phyloP scores from a whole-genome alignment of 2,329 filamentous ascomycete species.

The Parafenestella ontariensis region DNA sequence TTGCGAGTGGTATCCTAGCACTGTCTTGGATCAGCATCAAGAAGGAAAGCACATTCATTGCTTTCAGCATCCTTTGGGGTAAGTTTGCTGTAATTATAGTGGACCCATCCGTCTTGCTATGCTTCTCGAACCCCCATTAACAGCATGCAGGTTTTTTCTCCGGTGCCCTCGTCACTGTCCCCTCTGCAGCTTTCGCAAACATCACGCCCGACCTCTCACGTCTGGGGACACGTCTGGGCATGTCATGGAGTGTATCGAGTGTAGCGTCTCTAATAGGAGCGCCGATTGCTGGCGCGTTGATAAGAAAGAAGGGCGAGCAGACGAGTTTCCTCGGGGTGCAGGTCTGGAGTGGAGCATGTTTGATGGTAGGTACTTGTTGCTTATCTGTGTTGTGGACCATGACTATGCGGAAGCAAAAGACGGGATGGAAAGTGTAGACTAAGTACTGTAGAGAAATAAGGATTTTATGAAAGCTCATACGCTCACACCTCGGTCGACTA shows the following conservation, averaged over 20 bases:
- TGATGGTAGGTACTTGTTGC: conserved; percentile 39
- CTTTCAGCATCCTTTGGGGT: conserved; percentile 48
- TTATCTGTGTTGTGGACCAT: conserved; percentile 35
- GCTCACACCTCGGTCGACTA: too few relatives aligned
- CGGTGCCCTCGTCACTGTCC: conserved; percentile 46
- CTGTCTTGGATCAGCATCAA: conserved; percentile 45
- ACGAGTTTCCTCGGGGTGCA: conserved; percentile 43
- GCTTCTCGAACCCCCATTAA: not conserved
- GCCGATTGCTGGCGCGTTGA: conserved; percentile 45
- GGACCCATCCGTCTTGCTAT: not conserved
- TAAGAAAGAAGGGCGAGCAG: conserved; percentile 33
- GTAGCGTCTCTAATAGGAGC: conserved; percentile 46
- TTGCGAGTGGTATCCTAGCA: conserved; percentile 35
- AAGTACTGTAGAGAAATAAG: not conserved
- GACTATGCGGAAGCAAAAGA: conserved; percentile 31
- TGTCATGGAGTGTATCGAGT: conserved; percentile 47
- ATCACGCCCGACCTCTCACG: conserved; percentile 47
- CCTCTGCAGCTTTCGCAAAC: conserved; percentile 45
- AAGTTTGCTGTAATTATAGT: conserved; percentile 8
- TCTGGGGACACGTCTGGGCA: conserved; percentile 46
- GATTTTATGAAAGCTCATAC: not conserved
- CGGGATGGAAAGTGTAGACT: conserved; percentile 40
- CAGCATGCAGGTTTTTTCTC: conserved; percentile 44
- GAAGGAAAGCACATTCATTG: conserved; percentile 36
- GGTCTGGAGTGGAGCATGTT: conserved; percentile 45